A percentile compares a stretch with the other conserved stretches of the same genome.
Evolutionary conservation across 2,329 filamentous ascomycete species (phyloP).

Genomic region (Rutstroemia sp.): DNA sequence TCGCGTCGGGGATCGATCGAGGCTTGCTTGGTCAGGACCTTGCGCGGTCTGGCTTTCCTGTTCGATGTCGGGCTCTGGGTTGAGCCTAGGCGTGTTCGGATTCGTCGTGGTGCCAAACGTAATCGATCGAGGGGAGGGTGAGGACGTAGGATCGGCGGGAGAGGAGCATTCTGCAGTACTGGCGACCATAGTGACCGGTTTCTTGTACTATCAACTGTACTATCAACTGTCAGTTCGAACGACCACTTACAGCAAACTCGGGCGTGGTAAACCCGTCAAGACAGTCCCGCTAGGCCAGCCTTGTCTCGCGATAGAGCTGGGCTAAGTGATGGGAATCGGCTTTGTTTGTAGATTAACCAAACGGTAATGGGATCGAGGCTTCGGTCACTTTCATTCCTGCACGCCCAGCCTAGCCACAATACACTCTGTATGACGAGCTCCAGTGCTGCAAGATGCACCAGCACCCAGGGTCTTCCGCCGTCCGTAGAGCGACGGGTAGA

Average conservation of each 20-base stretch:
- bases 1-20: neutral
- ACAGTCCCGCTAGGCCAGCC: neutral
- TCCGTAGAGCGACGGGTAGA: slow-evolving; percentile 1
- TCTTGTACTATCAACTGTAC: too few species aligned
- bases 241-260: neutral
- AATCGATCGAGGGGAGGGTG: neutral
- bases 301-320: neutral
- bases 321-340: neutral
- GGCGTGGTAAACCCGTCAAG: neutral
- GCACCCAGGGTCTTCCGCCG: neutral
- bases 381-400: neutral
- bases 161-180: neutral
- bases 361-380: neutral
- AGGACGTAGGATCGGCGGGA: neutral
- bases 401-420: neutral
- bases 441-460: neutral
- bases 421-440: neutral
- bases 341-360: neutral
- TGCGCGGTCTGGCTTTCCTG: neutral
- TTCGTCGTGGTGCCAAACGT: neutral
- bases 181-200: neutral
- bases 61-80: neutral
- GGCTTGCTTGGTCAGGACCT: neutral
- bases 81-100: neutral
- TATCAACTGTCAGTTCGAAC: neutral